Evolutionary conservation across 257 asterid genomes (phyloP), one percentile per base, ranked within the genome.

Genomic region (Pogostemon cablin): DNA sequence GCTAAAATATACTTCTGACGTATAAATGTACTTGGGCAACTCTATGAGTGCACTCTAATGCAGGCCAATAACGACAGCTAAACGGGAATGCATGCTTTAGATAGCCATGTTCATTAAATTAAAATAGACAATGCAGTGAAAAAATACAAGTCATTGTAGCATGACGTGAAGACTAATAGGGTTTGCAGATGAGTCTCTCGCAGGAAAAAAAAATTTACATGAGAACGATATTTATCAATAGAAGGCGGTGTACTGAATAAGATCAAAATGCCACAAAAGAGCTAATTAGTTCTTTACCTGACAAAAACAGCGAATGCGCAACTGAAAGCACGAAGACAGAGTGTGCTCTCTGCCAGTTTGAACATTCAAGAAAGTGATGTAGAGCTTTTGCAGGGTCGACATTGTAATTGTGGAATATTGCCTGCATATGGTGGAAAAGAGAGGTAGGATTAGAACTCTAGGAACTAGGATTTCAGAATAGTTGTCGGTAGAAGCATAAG

Each of bases 261-360:
- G 55, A 71, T 53, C 42, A 60, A 54, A 35, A 49, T 47, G 15
- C 65, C 25, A 67, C 59, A 68, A 62, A 75, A 56, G 4, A 65
- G 32, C 37, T 48, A 63, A 59, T 42, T 8, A 37, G 52, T 12
- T 72, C 39, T 68, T 52, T 77, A 88, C 97, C 96, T 69, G 97
- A 86, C 82, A 90, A 82, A 78, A 82, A 92, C 79, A 90, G 87
- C 67, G 96, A 82, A 77, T 86, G 96, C 64, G 96, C 93, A 83
- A 87, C 92, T 47, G 92, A 79, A 73, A 90, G 86, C 77, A 86
- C 70, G 82, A 95, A 95, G 81, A 89, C 76, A 44, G 91, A 81
- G 80, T 95, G 99, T 35, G 99, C 96, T 78, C 80, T 95, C 80
- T 91, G 99, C 98, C 97, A 95, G 75, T 85, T 81, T 73, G 72